Evolutionary conservation across 768 basidiomycete species (phyloP).

Genomic region (Termitomyces sp.): DNA sequence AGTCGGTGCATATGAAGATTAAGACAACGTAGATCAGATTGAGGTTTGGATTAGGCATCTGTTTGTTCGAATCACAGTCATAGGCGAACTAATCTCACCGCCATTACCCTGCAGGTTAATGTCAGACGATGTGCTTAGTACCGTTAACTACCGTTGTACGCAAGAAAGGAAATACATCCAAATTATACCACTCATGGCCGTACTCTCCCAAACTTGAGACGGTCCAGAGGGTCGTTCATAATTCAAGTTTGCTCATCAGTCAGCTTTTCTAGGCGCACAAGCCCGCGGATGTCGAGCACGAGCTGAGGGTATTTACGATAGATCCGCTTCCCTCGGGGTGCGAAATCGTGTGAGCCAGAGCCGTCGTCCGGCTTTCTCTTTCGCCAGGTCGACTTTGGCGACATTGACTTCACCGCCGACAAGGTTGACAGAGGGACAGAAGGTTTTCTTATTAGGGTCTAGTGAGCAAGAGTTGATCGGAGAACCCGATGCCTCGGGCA

Average conservation of each 20-base stretch:
- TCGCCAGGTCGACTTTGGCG: constrained; percentile 52
- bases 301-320: constrained; percentile 73
- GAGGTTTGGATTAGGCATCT: neutral
- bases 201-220: constrained; percentile 36
- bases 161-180: neutral
- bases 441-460: constrained; percentile 22
- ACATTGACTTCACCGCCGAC: constrained; percentile 62
- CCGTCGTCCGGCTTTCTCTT: constrained; percentile 61
- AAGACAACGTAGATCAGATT: constrained; percentile 34
- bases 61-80: too few relatives aligned
- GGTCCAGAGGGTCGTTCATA: constrained; percentile 31
- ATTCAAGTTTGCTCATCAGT: constrained; percentile 44
- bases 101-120: too few relatives aligned
- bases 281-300: constrained; percentile 70
- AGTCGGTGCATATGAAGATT: constrained; percentile 82
- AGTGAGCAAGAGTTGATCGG: constrained; percentile 15
- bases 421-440: constrained; percentile 65
- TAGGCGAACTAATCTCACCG: too few relatives aligned
- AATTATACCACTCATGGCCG: constrained; percentile 4
- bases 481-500: constrained; percentile 60
- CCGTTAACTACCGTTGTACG: neutral
- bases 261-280: constrained; percentile 57
- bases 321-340: constrained; percentile 52
- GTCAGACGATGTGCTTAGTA: too few relatives aligned
- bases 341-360: constrained; percentile 71